Evolutionary conservation across 805 yeast genomes (phyloP).

Genomic region (Myxozyma neglecta): DNA sequence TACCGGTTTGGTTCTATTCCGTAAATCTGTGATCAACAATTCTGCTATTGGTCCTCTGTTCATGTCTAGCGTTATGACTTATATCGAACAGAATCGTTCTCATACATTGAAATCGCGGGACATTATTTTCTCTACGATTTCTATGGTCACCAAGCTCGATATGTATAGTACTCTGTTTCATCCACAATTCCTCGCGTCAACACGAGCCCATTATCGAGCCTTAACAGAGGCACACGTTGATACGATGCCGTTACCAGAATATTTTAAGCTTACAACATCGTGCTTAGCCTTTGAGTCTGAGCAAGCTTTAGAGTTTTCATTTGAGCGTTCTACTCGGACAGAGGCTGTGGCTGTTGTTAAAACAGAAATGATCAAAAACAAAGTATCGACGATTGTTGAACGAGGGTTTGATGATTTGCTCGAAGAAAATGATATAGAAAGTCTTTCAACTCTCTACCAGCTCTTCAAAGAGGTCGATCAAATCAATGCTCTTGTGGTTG

Average conservation of each 20-base stretch:
- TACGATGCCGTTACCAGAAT: conserved; percentile 15
- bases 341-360: conserved; percentile 14
- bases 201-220: conserved; percentile 16
- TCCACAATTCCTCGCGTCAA: conserved; percentile 11
- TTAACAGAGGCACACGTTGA: conserved; percentile 9
- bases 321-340: conserved; percentile 13
- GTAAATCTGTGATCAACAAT: conserved; percentile 12
- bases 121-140: conserved; percentile 1
- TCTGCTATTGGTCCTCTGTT: conserved; percentile 1
- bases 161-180: conserved; percentile 21
- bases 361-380: conserved; percentile 9
- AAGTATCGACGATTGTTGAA: conserved; percentile 3
- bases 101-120: not conserved
- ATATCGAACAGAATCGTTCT: conserved; percentile 11
- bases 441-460: conserved; percentile 13
- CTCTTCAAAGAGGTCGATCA: conserved; percentile 10
- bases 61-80: conserved; percentile 12
- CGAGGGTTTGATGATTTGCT: conserved; percentile 25
- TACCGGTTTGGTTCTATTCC: conserved; percentile 20
- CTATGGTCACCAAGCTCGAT: conserved; percentile 21
- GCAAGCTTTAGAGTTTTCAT: conserved; percentile 14
- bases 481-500: conserved; percentile 6
- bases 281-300: conserved; percentile 16
- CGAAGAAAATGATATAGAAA: conserved; percentile 6
- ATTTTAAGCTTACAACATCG: conserved; percentile 10